Conservation (phyloP, 2,329 filamentous ascomycete genomes). For the Ophioceras dolichostomum region DNA sequence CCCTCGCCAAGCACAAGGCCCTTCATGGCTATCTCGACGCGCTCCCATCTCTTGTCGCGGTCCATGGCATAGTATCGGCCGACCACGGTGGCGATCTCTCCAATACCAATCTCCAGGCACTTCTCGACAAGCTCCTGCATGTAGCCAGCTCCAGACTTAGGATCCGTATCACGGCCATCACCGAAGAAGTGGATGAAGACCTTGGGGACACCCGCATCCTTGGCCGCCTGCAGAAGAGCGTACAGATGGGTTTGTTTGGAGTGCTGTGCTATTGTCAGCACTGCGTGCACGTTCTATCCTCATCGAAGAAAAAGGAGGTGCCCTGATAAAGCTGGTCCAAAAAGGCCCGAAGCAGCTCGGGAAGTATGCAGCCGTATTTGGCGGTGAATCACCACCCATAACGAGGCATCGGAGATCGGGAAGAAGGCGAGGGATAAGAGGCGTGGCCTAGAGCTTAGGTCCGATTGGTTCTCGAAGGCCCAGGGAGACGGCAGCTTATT, state of each 20-base stretch:
- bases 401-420: too few species aligned
- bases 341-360: background rate
- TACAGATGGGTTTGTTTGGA: conserved; percentile 91
- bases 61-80: conserved; percentile 99
- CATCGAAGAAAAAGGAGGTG: too few species aligned
- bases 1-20: conserved; percentile 79
- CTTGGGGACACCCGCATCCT: conserved; percentile 74
- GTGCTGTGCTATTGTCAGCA: conserved; percentile 40
- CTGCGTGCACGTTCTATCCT: too few species aligned
- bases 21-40: conserved; percentile 80
- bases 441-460: too few species aligned
- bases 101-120: conserved; percentile 71
- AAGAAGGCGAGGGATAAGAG: too few species aligned
- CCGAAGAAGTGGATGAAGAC: conserved; percentile 99
- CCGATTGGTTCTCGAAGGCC: too few species aligned
- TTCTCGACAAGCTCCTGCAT: conserved; percentile 76
- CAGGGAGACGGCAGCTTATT: too few species aligned
- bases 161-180: conserved; percentile 94
- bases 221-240: conserved; percentile 77
- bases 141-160: conserved; percentile 82
- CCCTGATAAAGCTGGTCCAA: background rate
- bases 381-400: too few species aligned
- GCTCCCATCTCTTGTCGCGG: conserved; percentile 98
- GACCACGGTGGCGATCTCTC: conserved; percentile 84
- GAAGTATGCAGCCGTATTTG: background rate